phyloP scores from a whole-genome alignment of 1,284 basidiomycete species.

The Serendipita sp. region DNA sequence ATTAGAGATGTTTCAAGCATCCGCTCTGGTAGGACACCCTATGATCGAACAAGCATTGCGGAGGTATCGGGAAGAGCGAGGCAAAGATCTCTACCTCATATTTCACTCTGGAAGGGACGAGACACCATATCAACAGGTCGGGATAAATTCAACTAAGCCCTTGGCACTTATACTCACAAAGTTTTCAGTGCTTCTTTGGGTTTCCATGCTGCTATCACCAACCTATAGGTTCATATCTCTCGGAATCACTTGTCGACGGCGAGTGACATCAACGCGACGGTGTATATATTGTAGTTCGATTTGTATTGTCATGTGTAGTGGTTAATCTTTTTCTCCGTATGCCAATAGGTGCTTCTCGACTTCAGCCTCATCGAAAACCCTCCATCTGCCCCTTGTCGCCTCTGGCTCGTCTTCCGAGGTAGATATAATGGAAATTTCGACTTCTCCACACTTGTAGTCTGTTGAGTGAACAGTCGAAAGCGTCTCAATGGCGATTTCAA shows the following conservation, averaged over 20 bases:
- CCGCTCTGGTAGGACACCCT: neutral
- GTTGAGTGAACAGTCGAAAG: conserved; percentile 88
- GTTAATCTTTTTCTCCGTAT: conserved; percentile 90
- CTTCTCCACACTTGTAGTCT: conserved; percentile 85
- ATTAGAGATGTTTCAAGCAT: neutral
- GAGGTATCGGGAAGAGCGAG: neutral
- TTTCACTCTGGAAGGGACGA: conserved; percentile 2
- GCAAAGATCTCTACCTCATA: neutral
- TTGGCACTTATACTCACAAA: neutral
- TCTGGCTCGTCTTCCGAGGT: conserved; percentile 48
- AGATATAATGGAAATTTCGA: conserved; percentile 77
- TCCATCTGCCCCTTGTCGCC: conserved; percentile 62
- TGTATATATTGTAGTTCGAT: neutral
- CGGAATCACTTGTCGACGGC: neutral
- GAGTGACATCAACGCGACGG: neutral
- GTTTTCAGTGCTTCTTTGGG: neutral
- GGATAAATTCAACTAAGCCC: neutral
- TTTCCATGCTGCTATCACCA: neutral
- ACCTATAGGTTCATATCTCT: neutral
- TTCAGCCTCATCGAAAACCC: conserved; percentile 72
- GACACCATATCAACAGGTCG: conserved; percentile 1
- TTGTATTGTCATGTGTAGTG: neutral
- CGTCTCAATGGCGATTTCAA: conserved; percentile 92
- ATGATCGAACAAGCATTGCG: neutral
- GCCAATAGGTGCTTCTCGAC: conserved; percentile 75